Evolutionary conservation across 2,329 filamentous ascomycete species (phyloP), one percentile per base, ranked within the genome.

Genomic region (Periconia digitata): DNA sequence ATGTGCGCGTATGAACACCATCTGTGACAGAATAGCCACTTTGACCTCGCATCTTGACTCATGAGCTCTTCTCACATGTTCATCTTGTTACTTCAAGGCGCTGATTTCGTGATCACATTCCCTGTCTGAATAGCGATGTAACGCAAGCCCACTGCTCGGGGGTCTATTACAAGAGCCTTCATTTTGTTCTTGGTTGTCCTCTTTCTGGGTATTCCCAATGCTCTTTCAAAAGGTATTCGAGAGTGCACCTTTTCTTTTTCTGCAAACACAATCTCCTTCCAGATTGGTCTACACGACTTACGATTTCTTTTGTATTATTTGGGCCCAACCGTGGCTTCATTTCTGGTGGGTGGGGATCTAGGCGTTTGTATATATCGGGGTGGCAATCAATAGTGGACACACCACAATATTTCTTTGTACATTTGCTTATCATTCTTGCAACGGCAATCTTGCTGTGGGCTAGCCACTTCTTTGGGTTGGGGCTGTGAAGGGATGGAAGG

Each of bases 31-130:
- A 51, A 56, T 72, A 51, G 59, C 61, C 15, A 58, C 64, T 41
- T 48, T 69, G 43, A 71, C 66, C n/a, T 66, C 66, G 45, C 64
- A 67, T 55, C 58, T 71, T 23, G 68, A 70, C 54, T 63, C 42
- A 45, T 69, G 58, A 59, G 43, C n/a, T 41, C 18, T 17, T 6
- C n/a, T n/a, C 5, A 24, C 32, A 27, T 32, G 17, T 15, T 16
- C 17, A 8, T 20, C 15, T 16, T 44, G 17, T 17, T 35, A 42
- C 29, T 45, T 32, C 37, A n/a, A n/a, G n/a, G n/a, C n/a, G n/a
- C n/a, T n/a, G n/a, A n/a, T n/a, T n/a, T n/a, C n/a, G n/a, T n/a
- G n/a, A n/a, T n/a, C n/a, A n/a, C n/a, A n/a, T n/a, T n/a, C n/a
- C n/a, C n/a, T n/a, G n/a, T n/a, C n/a, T n/a, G n/a, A n/a, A n/a